Evolutionary conservation across 2,329 filamentous ascomycete genomes (phyloP).

Genomic region (Verticillium albo-atrum): DNA sequence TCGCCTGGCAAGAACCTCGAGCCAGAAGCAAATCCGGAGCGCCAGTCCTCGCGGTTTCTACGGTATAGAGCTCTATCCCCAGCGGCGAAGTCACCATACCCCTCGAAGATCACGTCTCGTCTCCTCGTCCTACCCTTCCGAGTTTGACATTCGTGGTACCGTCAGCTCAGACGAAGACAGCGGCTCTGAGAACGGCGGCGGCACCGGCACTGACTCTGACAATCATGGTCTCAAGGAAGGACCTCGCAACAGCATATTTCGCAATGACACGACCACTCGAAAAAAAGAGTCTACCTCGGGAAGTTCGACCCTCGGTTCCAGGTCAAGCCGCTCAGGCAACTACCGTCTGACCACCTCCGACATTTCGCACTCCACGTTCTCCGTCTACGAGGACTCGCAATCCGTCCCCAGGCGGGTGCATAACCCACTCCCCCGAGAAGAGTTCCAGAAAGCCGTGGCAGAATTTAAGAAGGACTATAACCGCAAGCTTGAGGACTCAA

Average conservation of each 20-base stretch:
- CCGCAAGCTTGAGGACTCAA: not conserved
- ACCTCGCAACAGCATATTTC: not conserved
- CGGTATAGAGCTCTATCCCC: not conserved
- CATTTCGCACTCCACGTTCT: not conserved
- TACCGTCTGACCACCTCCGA: not conserved
- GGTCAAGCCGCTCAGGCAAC: not conserved
- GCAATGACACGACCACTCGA: not conserved
- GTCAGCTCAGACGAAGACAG: not conserved
- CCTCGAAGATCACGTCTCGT: not conserved
- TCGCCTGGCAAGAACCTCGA: not conserved
- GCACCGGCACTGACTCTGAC: not conserved
- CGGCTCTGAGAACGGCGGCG: not conserved
- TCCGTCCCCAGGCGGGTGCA: not conserved
- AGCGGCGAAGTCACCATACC: not conserved
- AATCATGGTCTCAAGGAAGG: not conserved
- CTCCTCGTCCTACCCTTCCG: not conserved
- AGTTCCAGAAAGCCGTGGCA: not conserved
- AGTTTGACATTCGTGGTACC: not conserved
- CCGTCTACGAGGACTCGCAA: not conserved
- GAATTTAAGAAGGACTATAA: slow-evolving; percentile 2
- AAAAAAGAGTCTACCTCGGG: not conserved
- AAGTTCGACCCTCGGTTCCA: not conserved
- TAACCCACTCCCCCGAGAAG: not conserved
- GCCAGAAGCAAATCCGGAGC: not conserved
- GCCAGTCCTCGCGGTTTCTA: not conserved